Evolutionary conservation across 2,329 filamentous ascomycete genomes (phyloP).

Genomic region (Penicillium rolfsii): DNA sequence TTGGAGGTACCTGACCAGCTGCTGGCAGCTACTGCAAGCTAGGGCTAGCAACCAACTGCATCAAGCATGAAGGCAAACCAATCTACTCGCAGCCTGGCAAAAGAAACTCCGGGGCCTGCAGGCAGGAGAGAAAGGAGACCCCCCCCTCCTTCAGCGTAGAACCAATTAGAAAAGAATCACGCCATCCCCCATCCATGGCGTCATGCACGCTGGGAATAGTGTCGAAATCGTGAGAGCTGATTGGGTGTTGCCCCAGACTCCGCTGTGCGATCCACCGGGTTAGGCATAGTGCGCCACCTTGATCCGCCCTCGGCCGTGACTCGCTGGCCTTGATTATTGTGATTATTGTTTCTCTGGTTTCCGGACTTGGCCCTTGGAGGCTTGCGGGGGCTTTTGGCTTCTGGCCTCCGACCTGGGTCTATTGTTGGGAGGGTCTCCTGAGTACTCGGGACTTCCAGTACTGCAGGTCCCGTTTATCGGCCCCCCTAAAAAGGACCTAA

Average conservation of each 20-base stretch:
- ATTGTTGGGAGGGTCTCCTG: not conserved
- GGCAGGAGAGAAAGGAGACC: constrained; percentile 2
- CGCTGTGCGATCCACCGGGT: constrained; percentile 30
- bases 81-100: constrained; percentile 10
- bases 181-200: constrained; percentile 34
- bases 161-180: constrained; percentile 32
- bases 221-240: constrained; percentile 20
- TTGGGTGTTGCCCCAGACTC: constrained; percentile 31
- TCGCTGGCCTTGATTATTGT: not conserved
- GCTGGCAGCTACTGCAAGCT: not conserved
- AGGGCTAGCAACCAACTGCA: not conserved
- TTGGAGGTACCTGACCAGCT: constrained; percentile 1
- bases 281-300: constrained; percentile 35
- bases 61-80: not conserved
- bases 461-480: constrained; percentile 15
- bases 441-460: constrained; percentile 9
- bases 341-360: not conserved
- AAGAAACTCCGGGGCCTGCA: constrained; percentile 27
- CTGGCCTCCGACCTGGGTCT: not conserved
- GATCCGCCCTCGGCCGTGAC: constrained; percentile 34
- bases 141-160: not conserved
- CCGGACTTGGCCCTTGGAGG: not conserved
- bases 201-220: constrained; percentile 41
- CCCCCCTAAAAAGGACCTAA: not conserved
- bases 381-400: not conserved